These are phyloP conservation scores for Prunus kanzakura DNA, from an alignment of 306 rosid genomes.

Conservation along the genomic window DNA sequence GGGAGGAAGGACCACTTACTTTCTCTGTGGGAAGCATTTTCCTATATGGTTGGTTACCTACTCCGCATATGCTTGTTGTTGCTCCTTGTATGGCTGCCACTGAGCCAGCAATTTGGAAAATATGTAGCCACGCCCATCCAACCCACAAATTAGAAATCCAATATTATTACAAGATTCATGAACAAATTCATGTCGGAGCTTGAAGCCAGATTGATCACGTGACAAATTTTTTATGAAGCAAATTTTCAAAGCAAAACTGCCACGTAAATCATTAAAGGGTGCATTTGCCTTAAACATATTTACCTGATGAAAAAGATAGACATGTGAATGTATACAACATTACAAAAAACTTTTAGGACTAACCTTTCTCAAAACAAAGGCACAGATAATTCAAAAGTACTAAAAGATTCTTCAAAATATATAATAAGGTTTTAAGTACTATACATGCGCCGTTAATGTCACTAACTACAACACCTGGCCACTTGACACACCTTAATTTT, in stretches of 20 bases:
- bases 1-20: neutral
- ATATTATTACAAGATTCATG: too few relatives aligned
- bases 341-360: neutral
- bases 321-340: neutral
- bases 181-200: too few relatives aligned
- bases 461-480: conserved; percentile 9
- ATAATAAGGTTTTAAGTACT: conserved; percentile 12
- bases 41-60: too few relatives aligned
- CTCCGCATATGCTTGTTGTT: neutral
- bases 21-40: neutral
- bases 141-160: neutral
- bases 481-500: conserved; percentile 7
- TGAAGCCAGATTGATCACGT: too few relatives aligned
- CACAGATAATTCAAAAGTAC: neutral
- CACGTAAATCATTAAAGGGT: too few relatives aligned
- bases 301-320: neutral
- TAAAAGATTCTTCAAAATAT: neutral
- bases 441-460: conserved; percentile 36
- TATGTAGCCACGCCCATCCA: neutral
- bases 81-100: neutral
- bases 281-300: too few relatives aligned
- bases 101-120: neutral
- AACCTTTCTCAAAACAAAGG: conserved; percentile 4
- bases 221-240: too few relatives aligned
- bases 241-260: too few relatives aligned